These are phyloP conservation scores for Clavispora carvajalis DNA, from an alignment of 805 yeast genomes.

Conservation along the genomic window DNA sequence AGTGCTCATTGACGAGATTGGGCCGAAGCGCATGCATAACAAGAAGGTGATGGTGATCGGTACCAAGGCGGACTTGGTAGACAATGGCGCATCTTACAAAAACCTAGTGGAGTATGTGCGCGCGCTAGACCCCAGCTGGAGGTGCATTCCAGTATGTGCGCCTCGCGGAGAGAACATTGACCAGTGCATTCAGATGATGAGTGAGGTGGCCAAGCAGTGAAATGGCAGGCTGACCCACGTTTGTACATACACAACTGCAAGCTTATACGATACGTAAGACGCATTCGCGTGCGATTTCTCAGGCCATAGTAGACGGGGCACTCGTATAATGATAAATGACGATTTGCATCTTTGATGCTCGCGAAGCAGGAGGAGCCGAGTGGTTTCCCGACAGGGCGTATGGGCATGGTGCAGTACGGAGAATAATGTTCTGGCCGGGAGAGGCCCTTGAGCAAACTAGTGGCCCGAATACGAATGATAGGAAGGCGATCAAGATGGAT, in stretches of 20 bases:
- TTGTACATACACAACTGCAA: background rate
- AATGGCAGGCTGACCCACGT: background rate
- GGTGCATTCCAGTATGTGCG: constrained; percentile 82
- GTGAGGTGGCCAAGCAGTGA: constrained; percentile 32
- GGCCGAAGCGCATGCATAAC: constrained; percentile 49
- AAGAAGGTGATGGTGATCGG: constrained; percentile 76
- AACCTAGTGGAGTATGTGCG: constrained; percentile 42
- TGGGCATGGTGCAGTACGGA: too few relatives aligned
- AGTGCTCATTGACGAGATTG: constrained; percentile 65
- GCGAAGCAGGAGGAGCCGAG: too few relatives aligned
- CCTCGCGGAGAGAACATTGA: constrained; percentile 67
- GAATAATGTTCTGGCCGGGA: too few relatives aligned
- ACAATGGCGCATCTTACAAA: constrained; percentile 43
- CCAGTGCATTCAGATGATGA: constrained; percentile 66
- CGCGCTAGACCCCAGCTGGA: constrained; percentile 44
- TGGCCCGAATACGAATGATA: too few relatives aligned
- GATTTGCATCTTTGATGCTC: too few relatives aligned
- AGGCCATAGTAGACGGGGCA: too few relatives aligned
- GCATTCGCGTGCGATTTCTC: too few relatives aligned
- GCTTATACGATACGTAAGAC: too few relatives aligned
- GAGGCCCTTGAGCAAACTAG: too few relatives aligned
- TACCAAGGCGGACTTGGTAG: constrained; percentile 85
- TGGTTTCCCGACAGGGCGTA: too few relatives aligned
- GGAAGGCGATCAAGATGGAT: too few relatives aligned
- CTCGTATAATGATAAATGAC: too few relatives aligned